Evolutionary conservation across 2,329 filamentous ascomycete species (phyloP), one percentile per base, ranked within the genome.

Genomic region (Chalaropsis ovoidea): DNA sequence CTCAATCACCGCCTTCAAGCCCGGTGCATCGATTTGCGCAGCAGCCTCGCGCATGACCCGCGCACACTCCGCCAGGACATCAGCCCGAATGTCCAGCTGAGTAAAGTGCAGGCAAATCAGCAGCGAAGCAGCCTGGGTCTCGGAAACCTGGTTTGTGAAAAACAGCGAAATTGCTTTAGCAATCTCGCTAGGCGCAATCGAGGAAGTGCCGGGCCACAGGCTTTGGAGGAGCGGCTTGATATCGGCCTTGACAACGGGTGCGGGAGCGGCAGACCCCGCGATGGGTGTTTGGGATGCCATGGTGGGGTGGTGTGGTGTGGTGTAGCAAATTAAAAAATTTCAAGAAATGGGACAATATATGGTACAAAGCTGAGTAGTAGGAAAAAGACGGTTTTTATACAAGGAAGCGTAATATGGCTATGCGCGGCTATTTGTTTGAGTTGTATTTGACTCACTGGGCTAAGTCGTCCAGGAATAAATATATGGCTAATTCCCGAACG

Each of bases 81-180:
- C 89, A 31, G 92, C 84, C 69, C 87, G 84, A 69, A 88, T 84
- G 75, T 97, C 94, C 74, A 90, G 84, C 67, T 86, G 86, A 1
- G 91, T 96, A 70, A 95, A 96, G 77, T 96, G 93, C 58, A 99
- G 80, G 65, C 91, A 89, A 72, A 94, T 96, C 63, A 97, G 80
- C 65, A 99, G 80, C 47, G 92, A 88, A 64, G 89, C 89, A 0
- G 89, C 88, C 75, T 97, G 94, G 8, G 92, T 88, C 47, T 89
- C 86, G n/a, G 89, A 93, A 19, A 97, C 80, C 70, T 86, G 85
- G 76, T 96, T 87, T 67, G 91, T 92, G 76, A 97, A 97, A 73
- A 96, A 95, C 72, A 93, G 81, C 3, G 90, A 87, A 71, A 97
- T 87, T 64, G 93, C 92, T n/a, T 87, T 81, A 67, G 93, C 90